Evolutionary conservation across 805 yeast species (phyloP), one percentile per base, ranked within the genome.

Genomic region (Barnettozyma pratensis): DNA sequence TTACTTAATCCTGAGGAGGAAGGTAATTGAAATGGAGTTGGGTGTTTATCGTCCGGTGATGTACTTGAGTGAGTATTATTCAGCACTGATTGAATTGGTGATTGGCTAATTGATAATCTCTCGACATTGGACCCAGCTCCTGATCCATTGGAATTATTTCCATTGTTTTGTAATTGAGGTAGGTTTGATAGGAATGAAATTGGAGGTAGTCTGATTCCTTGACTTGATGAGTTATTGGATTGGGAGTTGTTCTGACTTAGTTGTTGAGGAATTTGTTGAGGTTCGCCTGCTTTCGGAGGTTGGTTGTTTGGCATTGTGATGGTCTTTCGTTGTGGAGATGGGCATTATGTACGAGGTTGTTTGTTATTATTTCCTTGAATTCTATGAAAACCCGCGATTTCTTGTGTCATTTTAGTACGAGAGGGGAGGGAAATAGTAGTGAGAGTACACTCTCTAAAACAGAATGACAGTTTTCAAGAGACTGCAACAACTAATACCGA

Each of bases 161-260:
- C 25, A 40, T 47, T 44, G 44, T 39, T 35, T 39, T 36, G 38
- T n/a, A 30, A 36, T 34, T 45, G 44, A 12, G 55, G 52, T 12
- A 56, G 39, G 10, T 51, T 55, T 12, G 57, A 54, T 10, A 64
- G 56, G 42, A 71, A 68, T 0, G 74, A 70, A 12, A 71, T 67
- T 0, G 75, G 73, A 9, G 76, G 75, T 9, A 71, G 54, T 38
- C 69, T 62, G 26, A 70, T 63, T 3, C 54, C 57, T 7, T 46
- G 49, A 12, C 12, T 32, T 4, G 52, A 49, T 3, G 54, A 46
- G 14, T 46, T 12, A 29, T 28, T 27, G 36, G 41, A 6, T 31
- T 11, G 11, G 8, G 11, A 8, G 11, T 11, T 31, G 34, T 11
- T 11, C 8, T 31, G 34, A 3, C 34, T 31, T 11, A 8, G 34